A percentile compares a stretch with the other conserved stretches of the same genome.
phyloP scores from a whole-genome alignment of 2,329 filamentous ascomycete species.

The Alternaria infectoria region DNA sequence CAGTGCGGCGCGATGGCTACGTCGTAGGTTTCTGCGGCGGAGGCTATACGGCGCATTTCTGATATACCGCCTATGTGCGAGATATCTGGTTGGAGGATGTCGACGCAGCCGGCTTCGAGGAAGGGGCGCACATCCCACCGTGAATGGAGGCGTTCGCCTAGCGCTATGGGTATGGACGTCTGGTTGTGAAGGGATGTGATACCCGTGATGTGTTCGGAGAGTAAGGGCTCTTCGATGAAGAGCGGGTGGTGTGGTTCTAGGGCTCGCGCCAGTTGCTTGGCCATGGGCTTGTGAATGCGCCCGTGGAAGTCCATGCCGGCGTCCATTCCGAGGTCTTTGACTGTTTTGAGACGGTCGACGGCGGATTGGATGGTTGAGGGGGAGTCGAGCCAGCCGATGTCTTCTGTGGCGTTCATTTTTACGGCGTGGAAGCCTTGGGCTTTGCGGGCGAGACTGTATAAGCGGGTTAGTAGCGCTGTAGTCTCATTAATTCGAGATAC shows the following conservation, averaged over 20 bases:
- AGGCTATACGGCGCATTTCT: slow-evolving; percentile 71
- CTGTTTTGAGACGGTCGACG: slow-evolving; percentile 70
- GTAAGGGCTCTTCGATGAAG: slow-evolving; percentile 78
- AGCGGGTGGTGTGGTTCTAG: slow-evolving; percentile 72
- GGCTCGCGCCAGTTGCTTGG: slow-evolving; percentile 72
- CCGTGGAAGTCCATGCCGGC: slow-evolving; percentile 81
- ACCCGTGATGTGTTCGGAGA: slow-evolving; percentile 71
- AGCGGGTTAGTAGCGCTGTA: neutral
- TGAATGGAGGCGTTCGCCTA: slow-evolving; percentile 74
- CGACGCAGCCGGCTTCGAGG: slow-evolving; percentile 69
- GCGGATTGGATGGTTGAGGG: slow-evolving; percentile 67
- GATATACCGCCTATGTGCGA: slow-evolving; percentile 75
- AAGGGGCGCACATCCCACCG: slow-evolving; percentile 78
- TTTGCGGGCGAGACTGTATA: slow-evolving; percentile 59
- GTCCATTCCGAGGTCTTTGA: slow-evolving; percentile 74
- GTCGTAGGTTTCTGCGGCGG: slow-evolving; percentile 76
- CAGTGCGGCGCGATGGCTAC: slow-evolving; percentile 76
- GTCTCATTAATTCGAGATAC: slow-evolving; percentile 21
- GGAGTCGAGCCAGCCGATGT: slow-evolving; percentile 77
- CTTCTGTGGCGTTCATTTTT: slow-evolving; percentile 83
- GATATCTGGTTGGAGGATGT: slow-evolving; percentile 77
- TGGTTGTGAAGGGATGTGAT: slow-evolving; percentile 66
- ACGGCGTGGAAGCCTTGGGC: slow-evolving; percentile 69
- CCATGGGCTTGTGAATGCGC: slow-evolving; percentile 79
- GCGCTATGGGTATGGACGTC: slow-evolving; percentile 70